Base-by-base conservation (phyloP, 768 basidiomycete species). In the Hypholoma fasciculare region DNA sequence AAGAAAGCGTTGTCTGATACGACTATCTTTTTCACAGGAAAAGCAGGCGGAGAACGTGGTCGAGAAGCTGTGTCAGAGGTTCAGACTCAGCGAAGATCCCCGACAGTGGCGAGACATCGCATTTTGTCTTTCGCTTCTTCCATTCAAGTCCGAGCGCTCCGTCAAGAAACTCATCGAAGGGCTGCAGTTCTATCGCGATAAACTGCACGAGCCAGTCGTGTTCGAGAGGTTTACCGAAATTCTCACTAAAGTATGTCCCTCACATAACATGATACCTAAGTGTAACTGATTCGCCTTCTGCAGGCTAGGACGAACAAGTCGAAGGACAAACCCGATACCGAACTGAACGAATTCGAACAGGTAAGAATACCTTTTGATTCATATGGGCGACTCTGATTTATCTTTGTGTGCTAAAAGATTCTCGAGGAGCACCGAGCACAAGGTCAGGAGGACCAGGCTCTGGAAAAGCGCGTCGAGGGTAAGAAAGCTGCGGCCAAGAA, bases 101-200 rank as follows among this genome's bases (percentile, higher is more conserved):
- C 84, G 96, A 5, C 97, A 98, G 69, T 99, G 97, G 97, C 85
- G 94, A 20, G 96, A 99, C 67, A 94, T 99, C 58, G 93, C 96
- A 1, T 98, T 88, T 74, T 99, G 96, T 69, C 77, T 99, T 2
- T 95, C 96, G 0, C 74, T 98, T 2, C 81, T 98, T 14, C 96
- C 95, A 0, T 99, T 92, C 90, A 98, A 98, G 70, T 96, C 94
- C 1, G 97, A 99, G 63, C 84, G 91, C 34, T 96, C 95, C 0
- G 86, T 98, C 65, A 98, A 97, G 83, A 97, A 96, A 71, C 84
- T 98, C 59, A 91, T 94, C 64, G 96, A 98, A 62, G 95, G 86
- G 1, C 71, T 99, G 23, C 92, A 89, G 47, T 90, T 88, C 74
- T 99, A 99, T 67, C 89, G 94, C 52, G 97, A 98, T 78, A 99